Percentiles rank a stretch among this genome's conserved stretches.
phyloP scores from a whole-genome alignment of 768 basidiomycete genomes.

The Agrocybe chaxingu region DNA sequence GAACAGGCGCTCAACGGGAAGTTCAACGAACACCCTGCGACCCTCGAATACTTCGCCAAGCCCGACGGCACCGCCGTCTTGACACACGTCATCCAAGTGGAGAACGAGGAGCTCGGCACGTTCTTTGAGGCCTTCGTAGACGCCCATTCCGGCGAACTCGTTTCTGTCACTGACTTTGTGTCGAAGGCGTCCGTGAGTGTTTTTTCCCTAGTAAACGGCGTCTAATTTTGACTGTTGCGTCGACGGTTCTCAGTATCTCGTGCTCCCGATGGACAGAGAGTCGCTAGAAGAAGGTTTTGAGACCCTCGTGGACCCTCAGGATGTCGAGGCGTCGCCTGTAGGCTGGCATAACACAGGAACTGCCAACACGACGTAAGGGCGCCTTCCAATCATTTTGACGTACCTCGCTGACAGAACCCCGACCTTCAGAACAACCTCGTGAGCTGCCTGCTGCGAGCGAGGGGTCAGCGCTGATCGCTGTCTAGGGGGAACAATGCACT shows the following conservation, averaged over 20 bases:
- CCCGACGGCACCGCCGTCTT: conserved; percentile 37
- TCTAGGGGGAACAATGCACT: conserved; percentile 35
- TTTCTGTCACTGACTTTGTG: conserved; percentile 54
- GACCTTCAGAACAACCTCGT: conserved; percentile 11
- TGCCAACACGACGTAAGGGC: conserved; percentile 5
- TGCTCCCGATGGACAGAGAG: too few relatives aligned
- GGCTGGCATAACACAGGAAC: conserved; percentile 8
- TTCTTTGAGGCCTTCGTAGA: conserved; percentile 65
- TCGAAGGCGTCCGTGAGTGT: conserved; percentile 37
- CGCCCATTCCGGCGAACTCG: conserved; percentile 50
- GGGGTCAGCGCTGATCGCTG: background rate
- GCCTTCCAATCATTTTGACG: background rate
- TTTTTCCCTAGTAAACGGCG: background rate
- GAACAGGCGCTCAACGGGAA: conserved; percentile 38
- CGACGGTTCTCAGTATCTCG: too few relatives aligned
- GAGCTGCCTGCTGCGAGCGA: background rate
- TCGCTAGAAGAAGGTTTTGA: too few relatives aligned
- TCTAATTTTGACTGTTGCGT: too few relatives aligned
- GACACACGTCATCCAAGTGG: conserved; percentile 38
- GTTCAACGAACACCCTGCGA: conserved; percentile 38
- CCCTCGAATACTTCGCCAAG: conserved; percentile 41
- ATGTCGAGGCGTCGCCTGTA: background rate
- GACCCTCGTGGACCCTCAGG: too few relatives aligned
- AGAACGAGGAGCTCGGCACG: conserved; percentile 32
- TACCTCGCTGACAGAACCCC: background rate